Evolutionary conservation across 495 filamentous ascomycete genomes (phyloP).

Genomic region (Neurospora terricola): DNA sequence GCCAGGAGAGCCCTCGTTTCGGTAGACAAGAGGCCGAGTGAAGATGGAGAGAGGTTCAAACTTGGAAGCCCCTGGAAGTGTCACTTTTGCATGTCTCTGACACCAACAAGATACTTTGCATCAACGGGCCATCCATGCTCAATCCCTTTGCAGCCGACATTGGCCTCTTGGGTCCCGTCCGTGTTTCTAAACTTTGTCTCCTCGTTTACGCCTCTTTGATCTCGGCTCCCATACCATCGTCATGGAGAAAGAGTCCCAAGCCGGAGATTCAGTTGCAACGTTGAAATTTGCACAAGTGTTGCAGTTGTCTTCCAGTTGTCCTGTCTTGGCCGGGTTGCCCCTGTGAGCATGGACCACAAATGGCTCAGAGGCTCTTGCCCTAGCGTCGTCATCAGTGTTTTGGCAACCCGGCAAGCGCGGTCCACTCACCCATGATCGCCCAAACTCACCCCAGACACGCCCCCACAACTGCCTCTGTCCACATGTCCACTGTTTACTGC

Average conservation of each 20-base stretch:
- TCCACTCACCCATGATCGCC: conserved; percentile 23
- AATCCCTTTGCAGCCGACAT: neutral
- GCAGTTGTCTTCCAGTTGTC: neutral
- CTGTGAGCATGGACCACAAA: neutral
- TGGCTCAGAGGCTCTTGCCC: conserved; percentile 10
- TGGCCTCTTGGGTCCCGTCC: neutral
- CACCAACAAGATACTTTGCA: neutral
- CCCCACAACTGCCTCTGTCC: neutral
- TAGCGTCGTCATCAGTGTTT: conserved; percentile 15
- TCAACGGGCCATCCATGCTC: neutral
- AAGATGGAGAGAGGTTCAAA: neutral
- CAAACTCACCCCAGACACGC: conserved; percentile 7
- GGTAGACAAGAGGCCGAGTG: neutral
- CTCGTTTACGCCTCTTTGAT: neutral
- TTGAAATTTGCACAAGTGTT: neutral
- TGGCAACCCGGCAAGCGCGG: conserved; percentile 16
- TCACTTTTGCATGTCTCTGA: neutral
- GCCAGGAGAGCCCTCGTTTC: neutral
- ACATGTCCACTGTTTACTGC: neutral
- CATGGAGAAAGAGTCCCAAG: neutral
- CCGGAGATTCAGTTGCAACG: neutral
- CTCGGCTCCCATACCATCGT: neutral
- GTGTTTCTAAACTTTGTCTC: neutral
- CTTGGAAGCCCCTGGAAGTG: neutral
- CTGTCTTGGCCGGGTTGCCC: neutral